Evolutionary conservation across 1,139 yeast species (phyloP), one percentile per base, ranked within the genome.

Genomic region (Hansenula sp.): DNA sequence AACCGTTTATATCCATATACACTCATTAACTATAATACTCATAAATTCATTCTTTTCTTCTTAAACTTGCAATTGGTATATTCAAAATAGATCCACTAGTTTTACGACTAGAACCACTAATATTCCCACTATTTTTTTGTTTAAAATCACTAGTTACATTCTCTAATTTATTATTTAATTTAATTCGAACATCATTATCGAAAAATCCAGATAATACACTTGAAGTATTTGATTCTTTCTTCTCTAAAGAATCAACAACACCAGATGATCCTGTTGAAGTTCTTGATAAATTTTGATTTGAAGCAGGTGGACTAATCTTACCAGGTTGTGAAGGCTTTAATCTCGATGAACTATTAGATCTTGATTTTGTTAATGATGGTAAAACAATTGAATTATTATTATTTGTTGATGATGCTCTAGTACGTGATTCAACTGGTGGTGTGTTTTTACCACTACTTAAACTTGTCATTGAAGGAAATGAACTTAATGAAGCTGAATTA

Each of bases 391-490:
- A n/a, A n/a, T 17, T 18, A 44, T 48, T 1, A 28, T 22, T 13
- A 13, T 27, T n/a, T n/a, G 6, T 21, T 21, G 24, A 21, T 21
- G 24, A 21, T 21, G 24, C 24, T 9, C 24, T 21, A 7, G 26
- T 24, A 24, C 26, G 26, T 21, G 24, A 21, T 21, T 24, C 26
- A 24, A 8, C 24, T 12, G 52, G 45, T n/a, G 50, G 45, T n/a
- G 50, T 44, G 13, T 42, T 44, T 31, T 34, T 47, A 1, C 43
- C 49, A 19, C 48, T 47, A 29, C 37, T 46, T 17, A 51, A 31
- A 30, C 51, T 44, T 7, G 55, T 36, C 48, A 51, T 49, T 11
- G 55, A 50, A 17, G 56, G 55, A 32, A 50, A 50, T 13, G 57
- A 52, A 8, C 46, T 34, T 6, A 51, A 32, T 1, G 51, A 44